A percentile compares a stretch with the other conserved stretches of the same genome.
These are phyloP conservation scores for Wickerhamiella nectarea DNA, from an alignment of 805 yeast species.

Conservation along the genomic window DNA sequence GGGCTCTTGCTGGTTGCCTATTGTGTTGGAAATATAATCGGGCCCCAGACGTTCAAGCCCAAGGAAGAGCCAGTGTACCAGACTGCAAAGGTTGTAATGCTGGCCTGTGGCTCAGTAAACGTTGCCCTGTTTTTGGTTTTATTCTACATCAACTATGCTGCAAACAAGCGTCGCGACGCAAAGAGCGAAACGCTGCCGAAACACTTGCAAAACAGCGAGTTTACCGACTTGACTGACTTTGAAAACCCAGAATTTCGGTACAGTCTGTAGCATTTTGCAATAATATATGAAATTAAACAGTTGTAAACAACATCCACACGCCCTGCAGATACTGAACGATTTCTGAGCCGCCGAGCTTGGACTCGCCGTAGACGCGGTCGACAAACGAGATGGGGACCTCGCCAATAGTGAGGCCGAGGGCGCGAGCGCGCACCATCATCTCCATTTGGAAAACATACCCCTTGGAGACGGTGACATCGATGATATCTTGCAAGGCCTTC, in stretches of 20 bases:
- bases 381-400: conserved; percentile 71
- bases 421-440: conserved; percentile 72
- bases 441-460: conserved; percentile 83
- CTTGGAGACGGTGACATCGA: conserved; percentile 53
- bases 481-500: conserved; percentile 50
- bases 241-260: conserved; percentile 43
- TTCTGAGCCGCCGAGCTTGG: conserved; percentile 69
- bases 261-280: conserved; percentile 19
- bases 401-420: conserved; percentile 58
- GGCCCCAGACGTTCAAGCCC: conserved; percentile 55
- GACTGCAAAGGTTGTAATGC: conserved; percentile 45
- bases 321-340: conserved; percentile 67
- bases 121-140: conserved; percentile 27
- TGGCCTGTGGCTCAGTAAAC: conserved; percentile 37
- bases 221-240: conserved; percentile 40
- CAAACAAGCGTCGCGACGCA: conserved; percentile 31
- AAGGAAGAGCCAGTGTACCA: conserved; percentile 43
- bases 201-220: conserved; percentile 29
- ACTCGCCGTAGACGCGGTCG: conserved; percentile 66
- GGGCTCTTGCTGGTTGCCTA: conserved; percentile 50
- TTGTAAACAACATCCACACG: conserved; percentile 53
- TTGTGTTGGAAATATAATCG: conserved; percentile 54
- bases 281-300: conserved; percentile 31
- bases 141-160: conserved; percentile 23
- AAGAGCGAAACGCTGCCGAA: conserved; percentile 14